A percentile compares a stretch with the other conserved stretches of the same genome.
Evolutionary conservation across 306 rosid genomes (phyloP).

Genomic region (Carpinus viminea): DNA sequence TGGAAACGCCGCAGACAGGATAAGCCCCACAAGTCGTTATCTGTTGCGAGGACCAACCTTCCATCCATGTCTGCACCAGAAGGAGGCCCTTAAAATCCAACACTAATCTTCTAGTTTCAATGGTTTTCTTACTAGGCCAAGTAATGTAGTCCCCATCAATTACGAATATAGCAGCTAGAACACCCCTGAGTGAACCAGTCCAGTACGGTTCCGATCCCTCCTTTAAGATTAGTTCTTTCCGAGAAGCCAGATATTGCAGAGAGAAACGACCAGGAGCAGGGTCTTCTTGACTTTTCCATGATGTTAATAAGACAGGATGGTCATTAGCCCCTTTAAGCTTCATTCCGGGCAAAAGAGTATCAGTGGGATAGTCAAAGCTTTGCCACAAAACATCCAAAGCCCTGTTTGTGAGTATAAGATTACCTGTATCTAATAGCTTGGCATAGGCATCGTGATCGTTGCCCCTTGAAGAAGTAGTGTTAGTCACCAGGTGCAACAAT

Average conservation of each 20-base stretch:
- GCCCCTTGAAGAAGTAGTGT: neutral
- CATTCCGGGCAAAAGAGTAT: conserved; percentile 2
- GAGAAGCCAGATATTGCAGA: neutral
- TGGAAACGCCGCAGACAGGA: too few relatives aligned
- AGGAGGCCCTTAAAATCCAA: neutral
- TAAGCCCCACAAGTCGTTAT: too few relatives aligned
- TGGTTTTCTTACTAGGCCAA: neutral
- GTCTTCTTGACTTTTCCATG: neutral
- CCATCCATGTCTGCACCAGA: neutral
- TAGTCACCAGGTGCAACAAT: neutral
- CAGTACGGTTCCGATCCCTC: neutral
- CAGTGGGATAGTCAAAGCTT: neutral
- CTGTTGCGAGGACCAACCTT: neutral
- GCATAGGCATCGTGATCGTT: neutral
- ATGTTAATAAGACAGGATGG: neutral
- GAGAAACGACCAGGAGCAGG: neutral
- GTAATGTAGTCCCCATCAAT: neutral
- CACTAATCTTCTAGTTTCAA: too few relatives aligned
- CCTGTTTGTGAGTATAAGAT: neutral
- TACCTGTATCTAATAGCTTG: neutral
- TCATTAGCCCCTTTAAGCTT: neutral
- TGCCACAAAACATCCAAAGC: neutral
- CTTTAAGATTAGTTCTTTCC: neutral
- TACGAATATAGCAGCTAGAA: neutral
- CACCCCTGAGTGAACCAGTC: neutral